Evolutionary conservation across 345 rosid genomes (phyloP), one percentile per base, ranked within the genome.

Genomic region (Boechera stricta): DNA sequence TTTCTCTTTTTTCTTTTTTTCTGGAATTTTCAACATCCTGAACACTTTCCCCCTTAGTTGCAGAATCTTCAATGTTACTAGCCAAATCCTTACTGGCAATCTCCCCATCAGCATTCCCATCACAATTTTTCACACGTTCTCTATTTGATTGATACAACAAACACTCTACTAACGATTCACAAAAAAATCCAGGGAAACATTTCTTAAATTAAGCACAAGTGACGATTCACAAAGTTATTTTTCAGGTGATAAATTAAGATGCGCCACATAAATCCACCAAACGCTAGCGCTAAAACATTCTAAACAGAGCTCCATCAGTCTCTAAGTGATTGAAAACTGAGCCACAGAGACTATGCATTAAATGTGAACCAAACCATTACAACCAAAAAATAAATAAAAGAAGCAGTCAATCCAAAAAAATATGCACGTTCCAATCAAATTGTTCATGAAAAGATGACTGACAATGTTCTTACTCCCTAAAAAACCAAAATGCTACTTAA

Each of bases 81-180:
- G 67, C 45, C 60, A 52, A 24, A 67, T 36, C 33, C 62, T n/a
- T 56, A 68, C 42, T n/a, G 44, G 33, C 55, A 48, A 24, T 57
- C 52, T 49, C 69, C 59, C n/a, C 51, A 58, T 36, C 77, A 64
- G 72, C 33, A 42, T 11, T 32, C 47, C 78, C 62, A 11, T 64
- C 24, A 65, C 8, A 21, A 29, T 12, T 64, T 39, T 55, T 35
- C 28, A 29, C 18, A 33, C 32, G 47, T 38, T 63, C 52, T 65
- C 31, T 26, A 33, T 65, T 65, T 55, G 65, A 74, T 32, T 54
- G 63, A 42, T 18, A 4, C 64, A 67, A 24, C 51, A 47, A 56
- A 74, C 31, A 53, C 21, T 66, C 62, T 21, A 26, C 53, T 38
- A 52, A 10, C 10, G 24, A 21, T 21, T 21, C 24, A 21, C 24